Conservation (phyloP, 768 basidiomycete species). For the Udeniomyces megalosporus region DNA sequence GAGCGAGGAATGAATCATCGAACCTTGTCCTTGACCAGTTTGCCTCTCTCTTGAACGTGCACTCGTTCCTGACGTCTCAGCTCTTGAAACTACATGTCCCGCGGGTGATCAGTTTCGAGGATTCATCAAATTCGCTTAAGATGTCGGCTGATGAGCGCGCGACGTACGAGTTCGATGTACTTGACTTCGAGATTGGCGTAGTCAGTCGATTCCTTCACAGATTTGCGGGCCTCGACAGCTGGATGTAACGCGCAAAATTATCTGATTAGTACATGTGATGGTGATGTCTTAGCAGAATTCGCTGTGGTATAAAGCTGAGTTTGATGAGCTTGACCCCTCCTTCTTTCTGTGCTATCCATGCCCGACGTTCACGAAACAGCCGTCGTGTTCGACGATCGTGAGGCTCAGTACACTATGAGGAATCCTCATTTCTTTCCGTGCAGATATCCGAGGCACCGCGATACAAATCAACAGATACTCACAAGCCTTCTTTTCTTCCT, state of each 20-base stretch:
- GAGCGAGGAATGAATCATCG: conserved; percentile 41
- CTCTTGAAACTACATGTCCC: conserved; percentile 65
- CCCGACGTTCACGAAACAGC: too few relatives aligned
- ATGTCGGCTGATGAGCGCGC: conserved; percentile 18
- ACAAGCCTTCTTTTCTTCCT: conserved; percentile 69
- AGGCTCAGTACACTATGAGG: too few relatives aligned
- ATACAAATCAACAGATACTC: conserved; percentile 21
- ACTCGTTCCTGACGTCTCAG: conserved; percentile 72
- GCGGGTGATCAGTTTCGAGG: too few relatives aligned
- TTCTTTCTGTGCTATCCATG: too few relatives aligned
- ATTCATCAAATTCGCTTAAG: too few relatives aligned
- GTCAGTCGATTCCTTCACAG: conserved; percentile 65
- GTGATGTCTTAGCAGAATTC: too few relatives aligned
- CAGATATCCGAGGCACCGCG: too few relatives aligned
- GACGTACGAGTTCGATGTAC: conserved; percentile 68
- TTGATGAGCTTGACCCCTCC: conserved; percentile 17
- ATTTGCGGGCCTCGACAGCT: conserved; percentile 81
- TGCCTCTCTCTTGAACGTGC: conserved; percentile 82
- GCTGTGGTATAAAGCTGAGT: conserved; percentile 4
- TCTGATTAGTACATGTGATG: too few relatives aligned
- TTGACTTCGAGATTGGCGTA: conserved; percentile 59
- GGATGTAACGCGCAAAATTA: too few relatives aligned
- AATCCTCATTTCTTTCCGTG: background rate
- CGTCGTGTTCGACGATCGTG: too few relatives aligned
- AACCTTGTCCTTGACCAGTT: conserved; percentile 77